Conservation (phyloP, 352 stramenopile genomes). For the Blastocystis sp. region DNA sequence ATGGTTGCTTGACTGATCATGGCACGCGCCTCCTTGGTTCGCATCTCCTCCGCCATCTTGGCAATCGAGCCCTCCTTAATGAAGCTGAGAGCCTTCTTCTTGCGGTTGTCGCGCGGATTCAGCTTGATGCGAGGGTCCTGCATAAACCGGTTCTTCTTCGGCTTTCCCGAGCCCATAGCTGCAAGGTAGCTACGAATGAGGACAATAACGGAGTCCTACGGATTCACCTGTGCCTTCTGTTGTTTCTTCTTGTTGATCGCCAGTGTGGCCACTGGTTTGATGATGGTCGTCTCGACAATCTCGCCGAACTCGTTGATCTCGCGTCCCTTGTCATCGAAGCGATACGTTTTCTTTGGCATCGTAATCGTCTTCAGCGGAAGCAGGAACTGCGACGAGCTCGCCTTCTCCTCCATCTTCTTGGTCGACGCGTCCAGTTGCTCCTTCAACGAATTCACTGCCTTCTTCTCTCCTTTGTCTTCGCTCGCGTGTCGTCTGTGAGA, state of each 20-base stretch:
- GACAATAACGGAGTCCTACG: background rate
- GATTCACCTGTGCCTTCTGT: slow-evolving; percentile 20
- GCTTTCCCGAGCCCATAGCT: background rate
- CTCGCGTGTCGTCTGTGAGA: background rate
- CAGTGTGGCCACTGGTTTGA: slow-evolving; percentile 10
- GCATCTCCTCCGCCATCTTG: slow-evolving; percentile 17
- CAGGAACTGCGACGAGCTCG: background rate
- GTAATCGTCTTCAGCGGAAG: background rate
- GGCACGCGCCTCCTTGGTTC: background rate
- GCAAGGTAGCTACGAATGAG: background rate
- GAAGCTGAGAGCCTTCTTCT: slow-evolving; percentile 35
- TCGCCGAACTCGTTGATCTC: slow-evolving; percentile 49
- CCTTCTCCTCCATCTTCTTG: background rate
- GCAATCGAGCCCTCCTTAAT: background rate
- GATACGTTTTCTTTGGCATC: background rate
- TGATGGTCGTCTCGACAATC: background rate
- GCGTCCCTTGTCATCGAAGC: slow-evolving; percentile 28
- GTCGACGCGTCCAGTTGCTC: background rate
- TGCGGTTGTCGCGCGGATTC: background rate
- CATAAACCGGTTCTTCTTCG: slow-evolving; percentile 5
- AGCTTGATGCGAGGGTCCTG: slow-evolving; percentile 21
- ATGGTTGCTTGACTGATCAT: background rate
- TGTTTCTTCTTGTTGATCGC: slow-evolving; percentile 42
- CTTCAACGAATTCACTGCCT: background rate
- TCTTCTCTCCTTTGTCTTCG: background rate